Conservation (phyloP, 2,329 filamentous ascomycete species). For the Aspergillus pseudoviridinutans region DNA sequence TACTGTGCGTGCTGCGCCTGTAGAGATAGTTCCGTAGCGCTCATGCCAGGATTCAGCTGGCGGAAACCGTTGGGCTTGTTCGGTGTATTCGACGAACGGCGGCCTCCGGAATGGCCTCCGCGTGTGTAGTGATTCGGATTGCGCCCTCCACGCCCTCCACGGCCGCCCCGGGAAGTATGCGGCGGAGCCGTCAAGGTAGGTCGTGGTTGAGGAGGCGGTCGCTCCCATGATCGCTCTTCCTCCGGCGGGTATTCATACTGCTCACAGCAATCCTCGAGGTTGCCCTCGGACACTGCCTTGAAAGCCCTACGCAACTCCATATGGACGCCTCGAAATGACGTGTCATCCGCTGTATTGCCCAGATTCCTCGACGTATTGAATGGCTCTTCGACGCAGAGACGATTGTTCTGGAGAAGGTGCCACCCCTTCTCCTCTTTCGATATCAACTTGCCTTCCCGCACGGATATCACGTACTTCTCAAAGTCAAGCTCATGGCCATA, state of each 20-base stretch:
- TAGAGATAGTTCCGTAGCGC: constrained; percentile 36
- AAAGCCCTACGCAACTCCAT: constrained; percentile 86
- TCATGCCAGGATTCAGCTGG: constrained; percentile 33
- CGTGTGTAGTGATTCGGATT: constrained; percentile 48
- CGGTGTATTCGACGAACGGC: constrained; percentile 56
- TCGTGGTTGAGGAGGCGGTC: constrained; percentile 53
- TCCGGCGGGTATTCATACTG: constrained; percentile 84
- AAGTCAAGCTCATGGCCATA: constrained; percentile 94
- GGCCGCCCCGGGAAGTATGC: constrained; percentile 44
- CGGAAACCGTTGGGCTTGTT: constrained; percentile 39
- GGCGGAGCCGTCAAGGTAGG: constrained; percentile 47
- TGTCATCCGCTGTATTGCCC: constrained; percentile 94
- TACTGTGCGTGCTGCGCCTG: constrained; percentile 47
- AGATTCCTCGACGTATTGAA: constrained; percentile 88
- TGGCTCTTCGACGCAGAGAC: constrained; percentile 91
- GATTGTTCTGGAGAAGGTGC: constrained; percentile 74
- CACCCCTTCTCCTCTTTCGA: constrained; percentile 84
- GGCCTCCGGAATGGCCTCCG: constrained; percentile 43
- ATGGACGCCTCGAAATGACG: constrained; percentile 87
- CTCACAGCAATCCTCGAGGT: constrained; percentile 79
- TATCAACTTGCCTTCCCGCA: constrained; percentile 73
- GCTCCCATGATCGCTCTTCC: constrained; percentile 59
- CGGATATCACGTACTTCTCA: constrained; percentile 76
- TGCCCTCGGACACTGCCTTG: constrained; percentile 70
- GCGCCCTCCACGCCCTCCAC: constrained; percentile 48